These are phyloP conservation scores for Albugo laibachii DNA, from an alignment of 352 stramenopile genomes.

Conservation along the genomic window DNA sequence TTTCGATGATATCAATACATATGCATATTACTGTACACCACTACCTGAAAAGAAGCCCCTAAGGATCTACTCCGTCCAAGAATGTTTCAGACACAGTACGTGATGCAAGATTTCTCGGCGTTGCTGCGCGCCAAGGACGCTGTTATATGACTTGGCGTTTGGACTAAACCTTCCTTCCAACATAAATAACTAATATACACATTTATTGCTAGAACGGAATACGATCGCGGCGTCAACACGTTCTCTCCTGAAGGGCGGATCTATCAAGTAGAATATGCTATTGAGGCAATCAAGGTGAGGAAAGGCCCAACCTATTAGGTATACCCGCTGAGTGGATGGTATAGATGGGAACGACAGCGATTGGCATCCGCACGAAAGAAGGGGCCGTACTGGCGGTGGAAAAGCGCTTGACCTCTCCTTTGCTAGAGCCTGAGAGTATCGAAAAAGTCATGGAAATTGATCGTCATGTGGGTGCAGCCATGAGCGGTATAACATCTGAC, in stretches of 20 bases:
- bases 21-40: too few species aligned
- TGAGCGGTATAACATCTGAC: slow-evolving; percentile 97
- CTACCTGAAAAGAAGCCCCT: too few species aligned
- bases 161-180: too few species aligned
- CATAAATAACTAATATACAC: too few species aligned
- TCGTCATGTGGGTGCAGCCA: slow-evolving; percentile 92
- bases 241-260: slow-evolving; percentile 98
- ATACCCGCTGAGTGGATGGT: background rate
- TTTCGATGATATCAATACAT: too few species aligned
- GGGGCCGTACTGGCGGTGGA: slow-evolving; percentile 96
- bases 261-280: slow-evolving; percentile 98
- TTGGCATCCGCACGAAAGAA: slow-evolving; percentile 96
- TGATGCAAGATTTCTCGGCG: too few species aligned
- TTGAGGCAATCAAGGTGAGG: slow-evolving; percentile 92
- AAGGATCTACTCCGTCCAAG: too few species aligned
- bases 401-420: slow-evolving; percentile 92
- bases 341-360: slow-evolving; percentile 93
- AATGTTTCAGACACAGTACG: too few species aligned
- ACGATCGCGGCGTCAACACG: slow-evolving; percentile 98
- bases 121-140: too few species aligned
- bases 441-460: slow-evolving; percentile 99
- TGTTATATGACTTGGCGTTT: too few species aligned
- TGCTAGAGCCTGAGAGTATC: slow-evolving; percentile 93
- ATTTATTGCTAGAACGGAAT: slow-evolving; percentile 79
- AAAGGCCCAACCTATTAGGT: background rate